Conservation (phyloP, 495 filamentous ascomycete genomes). For the Glutinoglossum americanum region DNA sequence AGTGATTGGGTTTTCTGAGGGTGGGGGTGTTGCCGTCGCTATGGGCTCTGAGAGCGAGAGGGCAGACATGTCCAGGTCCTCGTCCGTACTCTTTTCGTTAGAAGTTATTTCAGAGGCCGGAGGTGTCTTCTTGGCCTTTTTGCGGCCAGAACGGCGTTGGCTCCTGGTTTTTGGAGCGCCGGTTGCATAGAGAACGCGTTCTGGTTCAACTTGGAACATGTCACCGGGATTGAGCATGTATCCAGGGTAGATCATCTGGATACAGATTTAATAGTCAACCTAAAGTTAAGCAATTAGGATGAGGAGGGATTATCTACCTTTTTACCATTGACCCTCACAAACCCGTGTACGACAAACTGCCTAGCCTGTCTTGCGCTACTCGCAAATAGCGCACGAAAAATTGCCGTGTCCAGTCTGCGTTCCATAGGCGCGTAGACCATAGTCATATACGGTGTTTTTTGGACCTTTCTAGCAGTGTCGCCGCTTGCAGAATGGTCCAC, state of each 20-base stretch:
- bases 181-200: constrained; percentile 70
- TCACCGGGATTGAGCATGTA: constrained; percentile 96
- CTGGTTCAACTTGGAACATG: constrained; percentile 85
- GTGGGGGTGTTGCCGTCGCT: not conserved
- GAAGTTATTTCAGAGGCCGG: constrained; percentile 11
- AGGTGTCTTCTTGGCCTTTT: constrained; percentile 5
- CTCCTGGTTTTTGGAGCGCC: constrained; percentile 42
- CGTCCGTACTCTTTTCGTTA: constrained; percentile 15
- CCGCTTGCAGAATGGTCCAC: not conserved
- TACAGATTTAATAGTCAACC: not conserved
- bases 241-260: constrained; percentile 72
- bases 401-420: constrained; percentile 70
- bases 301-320: constrained; percentile 30
- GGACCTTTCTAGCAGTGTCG: not conserved
- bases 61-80: not conserved
- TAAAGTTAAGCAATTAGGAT: not conserved
- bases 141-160: constrained; percentile 22
- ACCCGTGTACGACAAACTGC: constrained; percentile 81
- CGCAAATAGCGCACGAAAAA: constrained; percentile 83
- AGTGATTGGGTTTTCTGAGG: constrained; percentile 6
- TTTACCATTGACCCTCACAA: constrained; percentile 88
- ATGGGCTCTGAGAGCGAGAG: not conserved
- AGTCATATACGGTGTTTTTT: constrained; percentile 59
- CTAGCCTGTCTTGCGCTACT: constrained; percentile 86
- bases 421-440: constrained; percentile 88